Percentiles rank a stretch among this genome's conserved stretches.
Evolutionary conservation across 805 yeast genomes (phyloP).

Genomic region (Clavispora phyllophila): DNA sequence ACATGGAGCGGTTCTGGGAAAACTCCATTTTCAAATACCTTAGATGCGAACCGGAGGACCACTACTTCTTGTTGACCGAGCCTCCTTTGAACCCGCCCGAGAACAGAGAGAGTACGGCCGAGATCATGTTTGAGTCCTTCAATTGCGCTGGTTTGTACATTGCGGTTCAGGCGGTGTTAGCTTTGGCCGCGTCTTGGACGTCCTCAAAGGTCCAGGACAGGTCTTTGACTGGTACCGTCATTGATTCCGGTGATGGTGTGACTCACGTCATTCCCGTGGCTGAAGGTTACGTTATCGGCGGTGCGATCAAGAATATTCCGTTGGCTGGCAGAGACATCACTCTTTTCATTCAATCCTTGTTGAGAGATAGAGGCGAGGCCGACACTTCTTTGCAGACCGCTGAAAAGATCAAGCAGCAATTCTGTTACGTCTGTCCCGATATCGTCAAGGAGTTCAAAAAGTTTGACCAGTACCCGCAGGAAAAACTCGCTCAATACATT

Average conservation of each 20-base stretch:
- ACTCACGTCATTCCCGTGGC: constrained; percentile 99
- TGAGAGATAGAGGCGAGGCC: constrained; percentile 94
- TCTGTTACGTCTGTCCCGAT: constrained; percentile 96
- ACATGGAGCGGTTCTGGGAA: constrained; percentile 99
- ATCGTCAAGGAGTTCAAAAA: constrained; percentile 93
- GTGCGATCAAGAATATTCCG: constrained; percentile 95
- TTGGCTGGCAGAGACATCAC: constrained; percentile 99
- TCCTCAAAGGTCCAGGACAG: constrained; percentile 92
- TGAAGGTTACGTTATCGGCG: constrained; percentile 97
- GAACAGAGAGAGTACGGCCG: constrained; percentile 97
- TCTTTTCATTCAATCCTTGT: constrained; percentile 80
- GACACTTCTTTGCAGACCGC: constrained; percentile 95
- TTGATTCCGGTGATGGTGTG: constrained; percentile 98
- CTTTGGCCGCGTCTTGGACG: constrained; percentile 99
- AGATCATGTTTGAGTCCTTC: constrained; percentile 97
- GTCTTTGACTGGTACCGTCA: constrained; percentile 96
- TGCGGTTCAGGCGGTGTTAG: constrained; percentile 98
- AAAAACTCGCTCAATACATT: constrained; percentile 86
- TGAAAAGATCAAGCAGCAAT: constrained; percentile 93
- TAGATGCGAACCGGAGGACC: constrained; percentile 98
- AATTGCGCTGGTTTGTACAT: constrained; percentile 98
- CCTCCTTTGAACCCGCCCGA: constrained; percentile 99
- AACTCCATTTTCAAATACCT: constrained; percentile 92
- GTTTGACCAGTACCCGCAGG: constrained; percentile 85
- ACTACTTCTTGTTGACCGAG: constrained; percentile 89